Evolutionary conservation across 2,329 filamentous ascomycete species (phyloP).

Genomic region (Aspergillus piperis): DNA sequence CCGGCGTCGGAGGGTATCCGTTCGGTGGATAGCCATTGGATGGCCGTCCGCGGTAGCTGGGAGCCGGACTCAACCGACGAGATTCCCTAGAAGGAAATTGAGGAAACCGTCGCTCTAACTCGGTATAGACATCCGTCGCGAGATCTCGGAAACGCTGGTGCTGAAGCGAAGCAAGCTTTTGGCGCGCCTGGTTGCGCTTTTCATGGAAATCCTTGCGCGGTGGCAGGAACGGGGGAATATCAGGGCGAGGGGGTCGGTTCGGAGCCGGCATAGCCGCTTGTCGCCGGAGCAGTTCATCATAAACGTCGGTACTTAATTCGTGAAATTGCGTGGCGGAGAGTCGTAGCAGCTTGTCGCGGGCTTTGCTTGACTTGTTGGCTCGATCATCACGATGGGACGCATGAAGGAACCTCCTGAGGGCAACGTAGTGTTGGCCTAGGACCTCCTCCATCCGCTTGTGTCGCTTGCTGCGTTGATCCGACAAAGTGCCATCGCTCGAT

Average conservation of each 20-base stretch:
- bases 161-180: conserved; percentile 88
- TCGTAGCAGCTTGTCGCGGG: conserved; percentile 88
- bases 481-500: conserved; percentile 77
- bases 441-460: conserved; percentile 65
- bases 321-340: conserved; percentile 92
- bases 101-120: conserved; percentile 87
- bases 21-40: conserved; percentile 49
- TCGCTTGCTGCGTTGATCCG: conserved; percentile 62
- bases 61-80: conserved; percentile 67
- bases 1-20: conserved; percentile 56
- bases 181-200: conserved; percentile 95
- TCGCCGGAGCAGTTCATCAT: conserved; percentile 86
- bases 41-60: conserved; percentile 59
- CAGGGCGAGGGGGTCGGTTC: conserved; percentile 43
- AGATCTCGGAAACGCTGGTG: conserved; percentile 85
- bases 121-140: conserved; percentile 93
- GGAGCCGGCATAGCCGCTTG: conserved; percentile 64
- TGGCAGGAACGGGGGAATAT: conserved; percentile 69
- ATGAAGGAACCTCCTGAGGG: conserved; percentile 74
- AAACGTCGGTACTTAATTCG: conserved; percentile 96
- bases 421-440: conserved; percentile 77
- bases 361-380: conserved; percentile 77
- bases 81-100: conserved; percentile 71
- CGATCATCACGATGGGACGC: conserved; percentile 72
- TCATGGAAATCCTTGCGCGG: conserved; percentile 92